Conservation (phyloP, 1,284 basidiomycete genomes). For the Cutaneotrichosporon sp. region DNA sequence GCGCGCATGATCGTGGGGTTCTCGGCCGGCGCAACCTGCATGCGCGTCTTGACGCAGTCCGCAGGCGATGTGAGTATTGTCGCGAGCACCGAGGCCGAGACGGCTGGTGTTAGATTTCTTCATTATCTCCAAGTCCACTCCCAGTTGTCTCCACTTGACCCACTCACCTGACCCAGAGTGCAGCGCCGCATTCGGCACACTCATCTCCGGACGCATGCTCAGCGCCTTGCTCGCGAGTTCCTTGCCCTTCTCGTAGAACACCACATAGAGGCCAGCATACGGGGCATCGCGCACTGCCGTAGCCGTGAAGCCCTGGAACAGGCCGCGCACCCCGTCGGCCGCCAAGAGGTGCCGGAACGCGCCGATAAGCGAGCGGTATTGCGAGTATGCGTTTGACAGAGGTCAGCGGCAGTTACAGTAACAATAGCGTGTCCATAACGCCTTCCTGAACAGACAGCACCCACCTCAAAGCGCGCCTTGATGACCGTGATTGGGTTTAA, state of each 20-base stretch:
- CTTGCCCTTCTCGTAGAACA: constrained; percentile 85
- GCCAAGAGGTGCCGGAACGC: constrained; percentile 66
- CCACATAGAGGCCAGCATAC: constrained; percentile 89
- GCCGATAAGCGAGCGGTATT: constrained; percentile 64
- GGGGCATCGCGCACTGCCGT: constrained; percentile 92
- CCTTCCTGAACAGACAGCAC: constrained; percentile 34
- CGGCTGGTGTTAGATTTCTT: constrained; percentile 53
- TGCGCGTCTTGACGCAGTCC: constrained; percentile 88
- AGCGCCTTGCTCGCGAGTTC: constrained; percentile 55
- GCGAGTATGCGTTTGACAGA: constrained; percentile 73
- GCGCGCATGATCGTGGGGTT: constrained; percentile 69
- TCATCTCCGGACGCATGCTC: constrained; percentile 18
- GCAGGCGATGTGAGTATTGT: constrained; percentile 84
- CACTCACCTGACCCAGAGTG: constrained; percentile 47
- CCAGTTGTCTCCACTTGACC: no score
- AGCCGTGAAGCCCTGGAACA: constrained; percentile 84
- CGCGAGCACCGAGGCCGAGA: constrained; percentile 73
- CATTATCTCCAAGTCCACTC: constrained; percentile 29
- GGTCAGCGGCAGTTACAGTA: not conserved
- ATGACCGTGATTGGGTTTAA: constrained; percentile 91
- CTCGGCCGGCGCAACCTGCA: constrained; percentile 75
- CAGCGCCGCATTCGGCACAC: constrained; percentile 45
- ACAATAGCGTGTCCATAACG: not conserved
- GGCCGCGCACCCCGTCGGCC: constrained; percentile 69
- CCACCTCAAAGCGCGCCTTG: constrained; percentile 90